Evolutionary conservation across 148 eudicot genomes (phyloP), one percentile per base, ranked within the genome.

Genomic region (Simmondsia chinensis): DNA sequence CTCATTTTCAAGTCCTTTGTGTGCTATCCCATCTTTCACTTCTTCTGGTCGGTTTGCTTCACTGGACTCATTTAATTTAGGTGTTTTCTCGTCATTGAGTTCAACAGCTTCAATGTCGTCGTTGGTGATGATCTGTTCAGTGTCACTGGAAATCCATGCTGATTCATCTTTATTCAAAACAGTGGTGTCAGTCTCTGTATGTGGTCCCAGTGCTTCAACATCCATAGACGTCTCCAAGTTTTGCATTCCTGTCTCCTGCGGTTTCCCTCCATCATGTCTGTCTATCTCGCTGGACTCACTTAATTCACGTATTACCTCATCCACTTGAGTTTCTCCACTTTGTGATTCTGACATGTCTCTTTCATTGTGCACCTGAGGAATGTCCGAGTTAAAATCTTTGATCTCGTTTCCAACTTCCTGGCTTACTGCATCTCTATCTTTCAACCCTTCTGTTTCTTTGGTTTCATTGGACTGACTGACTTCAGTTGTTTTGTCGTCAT

Each of bases 1-100:
- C 15, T 33, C 28, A 31, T 40, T 50, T 48, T 23, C 41, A 22
- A 18, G 13, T 25, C 24, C 44, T 4, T 3, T 13, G 5, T 22
- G n/a, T 27, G 23, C 31, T 3, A 25, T n/a, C 22, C 35, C 43
- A 50, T 55, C 42, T 32, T 35, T 17, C 4, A 13, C 39, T 40
- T 6, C 8, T n/a, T 12, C 21, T 52, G 14, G 20, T 16, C 9
- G 37, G 13, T 2, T 20, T 20, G 21, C 30, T 20, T 20, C 36
- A 11, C n/a, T 34, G 21, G 17, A 33, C 28, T 12, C 14, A 47
- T n/a, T 33, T 18, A 21, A 9, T 31, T 47, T 12, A 14, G 25
- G 6, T 6, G 5, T 27, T 30, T 11, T 20, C 33, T 13, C 52
- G 21, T 47, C 11, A 6, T 9, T n/a, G 12, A 9, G 8, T n/a